Evolutionary conservation across 441 rosid genomes (phyloP), one percentile per base, ranked within the genome.

Genomic region (Isatis lusitanica): DNA sequence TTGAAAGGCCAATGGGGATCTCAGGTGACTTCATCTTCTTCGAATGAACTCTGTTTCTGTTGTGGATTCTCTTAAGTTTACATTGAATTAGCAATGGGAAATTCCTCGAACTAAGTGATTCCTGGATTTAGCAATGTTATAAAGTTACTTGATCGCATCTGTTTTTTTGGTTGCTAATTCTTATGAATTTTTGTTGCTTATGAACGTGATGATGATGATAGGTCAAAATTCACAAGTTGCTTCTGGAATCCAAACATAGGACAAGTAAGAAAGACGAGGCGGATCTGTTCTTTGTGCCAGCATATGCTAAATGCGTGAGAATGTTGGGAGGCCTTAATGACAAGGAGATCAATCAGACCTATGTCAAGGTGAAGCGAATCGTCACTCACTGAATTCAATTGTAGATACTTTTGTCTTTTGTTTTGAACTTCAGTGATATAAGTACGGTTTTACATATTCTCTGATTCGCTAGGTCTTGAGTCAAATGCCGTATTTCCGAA

Each of bases 1-100:
- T 71, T 90, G 57, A 88, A 86, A 84, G 97, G 99, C 79, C 99
- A 95, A 78, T 95, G 99, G 98, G 99, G 97, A 56, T 84, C 97
- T 74, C 99, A 95, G 98, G 99, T 92, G 69, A 63, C 13, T 30
- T 64, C 3, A 38, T 50, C 69, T 16, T 58, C 47, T 33, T 71
- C 50, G 30, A 57, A 56, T 64, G 18, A 50, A 30, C 28, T 64
- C 58, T 11, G 16, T 50, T 21, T 21, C 24, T 21, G 1, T 21
- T 21, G 24, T 21, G 24, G 24, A 21, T 21, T 21, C 33, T 3
- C 50, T 47, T 48, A 9, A 44, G 18, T 56, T 70, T 4, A 33
- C 36, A 13, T 42, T 57, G 48, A 9, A n/a, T 33, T 16, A 9
- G 46, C 13, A 5, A 21, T 21, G 24, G 24, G 2, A 21, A 36